Base-by-base conservation (phyloP, 345 rosid species). In the Syzygium aqueum region DNA sequence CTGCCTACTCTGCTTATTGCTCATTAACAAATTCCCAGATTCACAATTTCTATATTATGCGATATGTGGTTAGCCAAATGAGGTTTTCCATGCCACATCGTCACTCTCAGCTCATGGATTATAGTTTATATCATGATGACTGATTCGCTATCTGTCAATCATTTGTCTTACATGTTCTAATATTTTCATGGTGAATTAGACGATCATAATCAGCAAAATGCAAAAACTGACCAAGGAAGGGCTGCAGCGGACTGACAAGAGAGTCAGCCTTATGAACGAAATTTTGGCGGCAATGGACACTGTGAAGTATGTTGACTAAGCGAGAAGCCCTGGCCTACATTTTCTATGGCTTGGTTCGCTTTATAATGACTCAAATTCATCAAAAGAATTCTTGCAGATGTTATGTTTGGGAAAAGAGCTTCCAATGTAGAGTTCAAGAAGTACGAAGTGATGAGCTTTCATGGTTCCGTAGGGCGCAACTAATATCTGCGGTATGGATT, bases 351-450 rank as follows among this genome's bases (percentile, higher is more conserved):
- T 78, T 23, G 49, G 25, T 85, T 28, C 22, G 21, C 84, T 91
- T 43, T 53, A 28, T 51, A 37, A 33, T 17, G 4, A 50, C 50
- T 30, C 8, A 49, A 82, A 51, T 53, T 33, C 88, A 21, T 16
- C 7, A 16, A 9, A 88, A 49, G n/a, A 52, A 84, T 33, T 86
- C 84, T 90, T 78, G 85, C 90, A 97, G 99, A 91, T 95, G 97
- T 88, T 97, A 96, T 90, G 97, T 97, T 51, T 97, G 99, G 99
- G 99, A 97, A 89, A 92, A 90, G 89, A 97, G 98, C 91, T 96
- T 97, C 89, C 98, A 95, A 89, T 88, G 91, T 84, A 94, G 95
- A 89, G 91, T 96, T 88, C 93, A 94, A 89, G 92, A 87, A 49
- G 92, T 96, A 52, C 93, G 99, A 61, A 87, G 92, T 87, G 97